Conservation (phyloP, 2,329 filamentous ascomycete genomes). For the Penicillium sp. region DNA sequence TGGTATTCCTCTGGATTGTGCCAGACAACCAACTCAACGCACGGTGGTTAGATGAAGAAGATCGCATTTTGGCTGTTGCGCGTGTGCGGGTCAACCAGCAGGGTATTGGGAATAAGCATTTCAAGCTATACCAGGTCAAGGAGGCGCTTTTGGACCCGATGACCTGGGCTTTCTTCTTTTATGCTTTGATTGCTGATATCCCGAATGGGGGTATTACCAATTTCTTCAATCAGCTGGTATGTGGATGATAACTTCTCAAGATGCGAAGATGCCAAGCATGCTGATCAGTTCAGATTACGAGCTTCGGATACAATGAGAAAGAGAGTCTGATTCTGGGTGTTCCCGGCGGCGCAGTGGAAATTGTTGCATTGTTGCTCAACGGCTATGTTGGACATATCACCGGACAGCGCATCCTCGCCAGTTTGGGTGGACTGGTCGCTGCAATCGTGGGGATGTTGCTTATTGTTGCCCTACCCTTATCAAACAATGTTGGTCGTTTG, state of each 20-base stretch:
- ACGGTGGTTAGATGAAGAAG: conserved; percentile 62
- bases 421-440: conserved; percentile 51
- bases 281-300: conserved; percentile 45
- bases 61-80: conserved; percentile 66
- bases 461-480: conserved; percentile 60
- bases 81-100: conserved; percentile 72
- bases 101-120: conserved; percentile 68
- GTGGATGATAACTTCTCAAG: not conserved
- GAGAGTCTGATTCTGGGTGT: conserved; percentile 61
- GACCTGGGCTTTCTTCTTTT: conserved; percentile 60
- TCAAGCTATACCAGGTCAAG: conserved; percentile 64
- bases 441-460: conserved; percentile 61
- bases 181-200: conserved; percentile 56
- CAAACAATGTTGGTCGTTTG: conserved; percentile 58
- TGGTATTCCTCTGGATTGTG: conserved; percentile 51
- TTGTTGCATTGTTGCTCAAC: conserved; percentile 56
- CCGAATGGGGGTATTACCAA: conserved; percentile 59
- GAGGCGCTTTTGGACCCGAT: conserved; percentile 58
- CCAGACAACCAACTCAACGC: conserved; percentile 62
- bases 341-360: conserved; percentile 64
- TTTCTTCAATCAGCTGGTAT: conserved; percentile 58
- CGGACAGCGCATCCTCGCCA: conserved; percentile 57
- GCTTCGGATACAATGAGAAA: conserved; percentile 63
- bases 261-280: not conserved
- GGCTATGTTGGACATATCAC: conserved; percentile 58